Evolutionary conservation across 345 rosid genomes (phyloP).

Genomic region (Rhodomyrtus tomentosa): DNA sequence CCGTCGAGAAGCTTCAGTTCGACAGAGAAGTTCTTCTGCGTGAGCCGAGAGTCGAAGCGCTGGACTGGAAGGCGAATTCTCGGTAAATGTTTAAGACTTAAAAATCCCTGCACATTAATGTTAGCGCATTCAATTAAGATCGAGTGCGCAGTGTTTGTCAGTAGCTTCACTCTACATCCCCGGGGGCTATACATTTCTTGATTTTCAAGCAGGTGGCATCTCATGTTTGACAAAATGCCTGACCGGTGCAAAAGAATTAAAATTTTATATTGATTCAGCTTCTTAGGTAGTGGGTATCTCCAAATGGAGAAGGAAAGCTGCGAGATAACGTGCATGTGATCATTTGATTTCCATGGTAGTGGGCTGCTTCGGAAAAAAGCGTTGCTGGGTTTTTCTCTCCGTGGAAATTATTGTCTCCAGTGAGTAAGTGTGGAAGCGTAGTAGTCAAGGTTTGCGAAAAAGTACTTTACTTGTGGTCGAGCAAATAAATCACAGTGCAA

Average conservation of each 20-base stretch:
- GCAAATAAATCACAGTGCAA: not conserved
- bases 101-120: not conserved
- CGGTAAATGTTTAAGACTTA: not conserved
- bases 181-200: not conserved
- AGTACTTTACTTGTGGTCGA: not conserved
- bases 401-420: not conserved
- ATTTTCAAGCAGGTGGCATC: not conserved
- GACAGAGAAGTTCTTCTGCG: not conserved
- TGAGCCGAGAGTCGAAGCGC: not conserved
- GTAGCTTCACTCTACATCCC: not conserved
- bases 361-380: not conserved
- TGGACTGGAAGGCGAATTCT: not conserved
- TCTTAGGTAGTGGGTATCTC: not conserved
- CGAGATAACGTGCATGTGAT: not conserved
- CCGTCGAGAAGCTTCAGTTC: not conserved
- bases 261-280: not conserved
- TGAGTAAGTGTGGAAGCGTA: not conserved
- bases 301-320: not conserved
- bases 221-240: not conserved
- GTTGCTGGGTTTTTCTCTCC: not conserved
- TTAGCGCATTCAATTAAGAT: not conserved
- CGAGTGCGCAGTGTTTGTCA: not conserved
- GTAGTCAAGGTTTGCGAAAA: not conserved
- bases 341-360: not conserved
- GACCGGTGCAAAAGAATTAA: not conserved